Conservation (phyloP, 129 eudicot genomes). For the Pittosporum tobira region DNA sequence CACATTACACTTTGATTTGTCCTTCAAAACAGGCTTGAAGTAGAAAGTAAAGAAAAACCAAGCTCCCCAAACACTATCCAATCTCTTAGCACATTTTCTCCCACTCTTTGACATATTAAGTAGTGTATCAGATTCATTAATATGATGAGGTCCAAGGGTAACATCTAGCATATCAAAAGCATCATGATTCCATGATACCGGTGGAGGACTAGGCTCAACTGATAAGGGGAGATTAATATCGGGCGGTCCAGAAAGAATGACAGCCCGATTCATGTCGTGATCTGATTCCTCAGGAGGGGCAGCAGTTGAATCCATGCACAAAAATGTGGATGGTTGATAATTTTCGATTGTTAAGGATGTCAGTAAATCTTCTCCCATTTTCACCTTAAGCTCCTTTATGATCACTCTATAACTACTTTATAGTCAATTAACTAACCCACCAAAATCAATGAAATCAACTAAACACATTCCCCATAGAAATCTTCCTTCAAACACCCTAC, state of each 20-base stretch:
- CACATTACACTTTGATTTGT: conserved; percentile 42
- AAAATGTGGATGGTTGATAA: conserved; percentile 50
- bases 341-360: conserved; percentile 51
- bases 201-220: conserved; percentile 59
- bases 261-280: conserved; percentile 46
- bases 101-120: conserved; percentile 43
- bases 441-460: neutral
- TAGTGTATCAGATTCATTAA: conserved; percentile 37
- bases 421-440: conserved; percentile 1
- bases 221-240: conserved; percentile 77
- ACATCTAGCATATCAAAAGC: conserved; percentile 60
- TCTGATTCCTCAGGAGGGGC: conserved; percentile 36
- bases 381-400: neutral
- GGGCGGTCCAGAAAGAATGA: conserved; percentile 44
- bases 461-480: conserved; percentile 3
- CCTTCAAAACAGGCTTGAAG: conserved; percentile 70
- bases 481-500: conserved; percentile 7
- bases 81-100: conserved; percentile 57
- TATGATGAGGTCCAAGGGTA: conserved; percentile 50
- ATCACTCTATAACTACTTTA: too few relatives aligned
- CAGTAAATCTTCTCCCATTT: conserved; percentile 55
- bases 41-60: conserved; percentile 87
- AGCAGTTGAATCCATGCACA: conserved; percentile 60
- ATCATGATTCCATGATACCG: conserved; percentile 35
- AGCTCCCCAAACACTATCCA: conserved; percentile 88